Conservation (phyloP, 2,329 filamentous ascomycete species). For the Blastomyces silverae region DNA sequence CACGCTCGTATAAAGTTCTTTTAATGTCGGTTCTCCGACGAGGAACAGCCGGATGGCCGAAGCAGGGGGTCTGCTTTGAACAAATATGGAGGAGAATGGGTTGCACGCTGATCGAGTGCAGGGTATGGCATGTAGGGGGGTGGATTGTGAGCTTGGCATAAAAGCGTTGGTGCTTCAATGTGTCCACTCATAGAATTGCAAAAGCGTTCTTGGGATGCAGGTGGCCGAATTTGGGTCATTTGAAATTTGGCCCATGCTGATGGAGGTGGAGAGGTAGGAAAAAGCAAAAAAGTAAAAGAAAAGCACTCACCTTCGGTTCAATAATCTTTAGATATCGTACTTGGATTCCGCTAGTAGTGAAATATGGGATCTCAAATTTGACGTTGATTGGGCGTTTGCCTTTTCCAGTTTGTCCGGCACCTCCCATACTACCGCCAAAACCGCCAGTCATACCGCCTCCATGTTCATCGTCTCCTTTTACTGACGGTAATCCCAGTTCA, state of each 20-base stretch:
- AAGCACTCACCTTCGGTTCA: conserved; percentile 78
- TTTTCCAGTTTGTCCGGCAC: conserved; percentile 69
- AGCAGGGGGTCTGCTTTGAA: not conserved
- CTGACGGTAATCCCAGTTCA: conserved; percentile 86
- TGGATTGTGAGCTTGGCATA: not conserved
- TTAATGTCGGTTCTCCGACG: not conserved
- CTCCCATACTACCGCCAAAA: conserved; percentile 94
- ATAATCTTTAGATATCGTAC: conserved; percentile 98
- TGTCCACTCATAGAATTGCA: not conserved
- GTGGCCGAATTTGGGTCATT: conserved; percentile 15
- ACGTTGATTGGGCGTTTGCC: conserved; percentile 95
- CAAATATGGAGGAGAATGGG: not conserved
- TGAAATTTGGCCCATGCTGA: not conserved
- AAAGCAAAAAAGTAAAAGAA: conserved; percentile 10
- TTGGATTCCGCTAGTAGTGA: conserved; percentile 98
- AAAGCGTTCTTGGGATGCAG: conserved; percentile 4
- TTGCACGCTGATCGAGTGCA: not conserved
- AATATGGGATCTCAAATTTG: conserved; percentile 99
- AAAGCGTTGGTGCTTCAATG: not conserved
- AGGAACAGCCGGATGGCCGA: not conserved
- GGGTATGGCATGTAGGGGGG: not conserved
- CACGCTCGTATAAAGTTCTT: not conserved
- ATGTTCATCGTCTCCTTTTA: conserved; percentile 89
- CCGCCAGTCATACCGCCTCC: conserved; percentile 97
- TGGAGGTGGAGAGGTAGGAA: not conserved